Evolutionary conservation across 352 stramenopile genomes (phyloP), one percentile per base, ranked within the genome.

Genomic region (Pythium myriotylum): DNA sequence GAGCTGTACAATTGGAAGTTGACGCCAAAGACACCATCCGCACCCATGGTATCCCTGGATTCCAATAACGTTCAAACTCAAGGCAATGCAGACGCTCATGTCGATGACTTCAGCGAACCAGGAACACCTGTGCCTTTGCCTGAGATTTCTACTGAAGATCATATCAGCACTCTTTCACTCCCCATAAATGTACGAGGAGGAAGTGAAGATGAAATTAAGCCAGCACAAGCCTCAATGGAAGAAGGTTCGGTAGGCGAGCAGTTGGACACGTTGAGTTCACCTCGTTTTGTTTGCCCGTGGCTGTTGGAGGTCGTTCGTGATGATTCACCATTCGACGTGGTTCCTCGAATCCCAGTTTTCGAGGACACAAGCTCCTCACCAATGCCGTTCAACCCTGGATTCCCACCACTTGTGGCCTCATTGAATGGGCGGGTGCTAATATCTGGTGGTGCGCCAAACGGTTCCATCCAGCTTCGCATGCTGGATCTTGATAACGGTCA

Each of bases 1-100:
- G 87, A 96, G 52, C 47, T 94, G 4, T 89, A 91, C 72, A 80
- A 91, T 54, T 96, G 87, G 85, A 94, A 88, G 40, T 59, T 96
- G 4, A 16, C 81, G 14, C 73, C 85, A 2, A 91, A 91, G 52
- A 73, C 78, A 40, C 55, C 58, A 16, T 54, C 69, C 12, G 45
- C 35, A 16, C 17, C 23, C 8, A 13, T 6, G 2, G 55, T 50
- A 2, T 20, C 33, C 7, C 9, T 24, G 22, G 62, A 33, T 23
- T 9, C 54, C 8, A 41, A 10, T 13, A 19, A 54, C 17, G 39
- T 48, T 22, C 50, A 59, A 35, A 47, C n/a, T 7, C 6, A 20
- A 22, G 20, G 5, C 24, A n/a, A 6, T 2, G 42, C 7, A 7
- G 16, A n/a, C 1, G 20, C 13, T 9, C 20, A 66, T 53, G 2